Base-by-base conservation (phyloP, 2,329 filamentous ascomycete species). In the Helotiales sp. region DNA sequence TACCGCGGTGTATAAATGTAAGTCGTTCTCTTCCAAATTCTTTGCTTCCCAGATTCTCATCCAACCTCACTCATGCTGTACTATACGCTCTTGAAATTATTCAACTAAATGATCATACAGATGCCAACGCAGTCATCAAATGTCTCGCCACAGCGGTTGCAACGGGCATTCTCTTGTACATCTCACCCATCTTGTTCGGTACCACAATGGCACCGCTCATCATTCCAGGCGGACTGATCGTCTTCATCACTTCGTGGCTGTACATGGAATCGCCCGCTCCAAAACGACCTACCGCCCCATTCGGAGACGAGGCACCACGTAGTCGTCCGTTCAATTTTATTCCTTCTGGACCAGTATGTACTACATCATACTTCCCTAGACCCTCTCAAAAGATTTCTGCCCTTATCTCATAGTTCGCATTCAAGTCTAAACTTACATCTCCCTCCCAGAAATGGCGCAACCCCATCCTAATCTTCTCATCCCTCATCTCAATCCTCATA, bases 1-100 rank as follows among this genome's bases (percentile, higher is more conserved):
- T 37, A 78, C 77, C 17, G 76, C 75, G 4, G 77, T 78, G 5
- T 78, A 78, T 68, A 78, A 77, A 68, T 78, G 77, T 77, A 59
- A 67, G 74, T 71, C n/a, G 1, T 34, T 20, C 8, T 37, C 1
- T 22, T 26, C 2, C n/a, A 22, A 17, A 30, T 17, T 24, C 20
- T 0, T 28, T n/a, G n/a, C n/a, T n/a, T n/a, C n/a, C n/a, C n/a
- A n/a, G n/a, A n/a, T n/a, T n/a, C n/a, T n/a, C n/a, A n/a, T n/a
- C n/a, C n/a, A n/a, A n/a, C 28, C 11, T n/a, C 11, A 26, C 37
- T 58, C n/a, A n/a, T n/a, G n/a, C n/a, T n/a, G n/a, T n/a, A n/a
- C n/a, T n/a, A n/a, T n/a, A n/a, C n/a, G n/a, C n/a, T n/a, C n/a
- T n/a, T n/a, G n/a, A n/a, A n/a, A n/a, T n/a, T n/a, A n/a, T n/a